These are phyloP conservation scores for Corchorus olitorius DNA, from an alignment of 345 rosid genomes.

Conservation along the genomic window DNA sequence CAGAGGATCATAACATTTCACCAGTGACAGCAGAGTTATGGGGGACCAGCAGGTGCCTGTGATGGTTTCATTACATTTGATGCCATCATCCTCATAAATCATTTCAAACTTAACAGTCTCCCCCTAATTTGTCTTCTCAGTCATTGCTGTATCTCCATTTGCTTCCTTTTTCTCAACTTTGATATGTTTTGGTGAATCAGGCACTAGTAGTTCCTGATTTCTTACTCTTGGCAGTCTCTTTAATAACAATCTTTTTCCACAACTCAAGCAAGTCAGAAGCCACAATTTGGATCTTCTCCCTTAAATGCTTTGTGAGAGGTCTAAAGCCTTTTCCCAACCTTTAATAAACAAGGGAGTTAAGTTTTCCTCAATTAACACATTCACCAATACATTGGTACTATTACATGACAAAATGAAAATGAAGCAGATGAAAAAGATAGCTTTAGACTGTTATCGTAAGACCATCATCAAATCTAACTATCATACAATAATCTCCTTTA, in stretches of 20 bases:
- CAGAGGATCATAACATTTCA: conserved; percentile 73
- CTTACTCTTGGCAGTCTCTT: conserved; percentile 71
- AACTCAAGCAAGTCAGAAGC: conserved; percentile 75
- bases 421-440: neutral
- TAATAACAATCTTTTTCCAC: conserved; percentile 87
- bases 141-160: conserved; percentile 32
- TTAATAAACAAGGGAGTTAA: conserved; percentile 16
- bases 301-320: conserved; percentile 81
- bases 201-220: conserved; percentile 47
- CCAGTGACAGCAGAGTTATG: conserved; percentile 55
- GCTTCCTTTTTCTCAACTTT: conserved; percentile 38
- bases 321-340: conserved; percentile 93
- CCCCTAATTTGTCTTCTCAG: conserved; percentile 31
- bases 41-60: conserved; percentile 50
- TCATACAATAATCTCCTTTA: too few species aligned
- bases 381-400: neutral
- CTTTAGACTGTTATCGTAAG: too few species aligned
- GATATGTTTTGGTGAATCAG: conserved; percentile 39
- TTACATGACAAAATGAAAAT: neutral
- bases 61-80: conserved; percentile 45
- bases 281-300: conserved; percentile 49
- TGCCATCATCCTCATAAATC: conserved; percentile 42
- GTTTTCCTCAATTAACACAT: neutral
- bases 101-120: conserved; percentile 43
- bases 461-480: too few species aligned